These are phyloP conservation scores for Gynochthodes officinalis DNA, from an alignment of 257 asterid species.

Conservation along the genomic window DNA sequence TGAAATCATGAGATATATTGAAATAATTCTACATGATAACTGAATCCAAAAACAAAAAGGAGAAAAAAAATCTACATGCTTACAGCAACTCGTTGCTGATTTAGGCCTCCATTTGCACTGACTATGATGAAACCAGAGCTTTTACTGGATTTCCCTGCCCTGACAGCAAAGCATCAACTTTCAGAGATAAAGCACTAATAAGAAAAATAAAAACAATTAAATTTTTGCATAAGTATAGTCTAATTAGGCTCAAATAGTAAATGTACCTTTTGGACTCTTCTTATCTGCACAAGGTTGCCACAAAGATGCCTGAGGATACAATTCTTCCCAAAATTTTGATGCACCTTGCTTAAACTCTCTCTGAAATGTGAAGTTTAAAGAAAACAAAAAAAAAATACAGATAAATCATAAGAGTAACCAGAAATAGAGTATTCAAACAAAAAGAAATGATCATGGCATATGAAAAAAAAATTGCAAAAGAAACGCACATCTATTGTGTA, in stretches of 20 bases:
- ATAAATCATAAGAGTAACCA: not conserved
- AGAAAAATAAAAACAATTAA: not conserved
- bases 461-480: no score
- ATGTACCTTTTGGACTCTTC: conserved; percentile 43
- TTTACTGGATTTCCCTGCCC: conserved; percentile 54
- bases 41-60: not conserved
- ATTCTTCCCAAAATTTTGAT: conserved; percentile 71
- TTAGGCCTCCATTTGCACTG: conserved; percentile 93
- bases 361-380: conserved; percentile 30
- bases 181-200: conserved; percentile 10
- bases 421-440: no score
- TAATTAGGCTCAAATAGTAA: not conserved
- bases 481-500: no score
- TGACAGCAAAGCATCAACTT: conserved; percentile 30
- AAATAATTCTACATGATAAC: not conserved
- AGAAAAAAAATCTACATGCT: conserved; percentile 20
- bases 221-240: conserved; percentile 6
- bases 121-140: conserved; percentile 63
- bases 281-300: conserved; percentile 87
- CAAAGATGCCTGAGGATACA: conserved; percentile 45
- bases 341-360: conserved; percentile 38
- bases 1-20: not conserved
- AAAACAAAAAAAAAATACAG: not conserved
- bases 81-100: conserved; percentile 95
- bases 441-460: not conserved